phyloP scores from a whole-genome alignment of 495 filamentous ascomycete genomes.

The Xylaria castorea region DNA sequence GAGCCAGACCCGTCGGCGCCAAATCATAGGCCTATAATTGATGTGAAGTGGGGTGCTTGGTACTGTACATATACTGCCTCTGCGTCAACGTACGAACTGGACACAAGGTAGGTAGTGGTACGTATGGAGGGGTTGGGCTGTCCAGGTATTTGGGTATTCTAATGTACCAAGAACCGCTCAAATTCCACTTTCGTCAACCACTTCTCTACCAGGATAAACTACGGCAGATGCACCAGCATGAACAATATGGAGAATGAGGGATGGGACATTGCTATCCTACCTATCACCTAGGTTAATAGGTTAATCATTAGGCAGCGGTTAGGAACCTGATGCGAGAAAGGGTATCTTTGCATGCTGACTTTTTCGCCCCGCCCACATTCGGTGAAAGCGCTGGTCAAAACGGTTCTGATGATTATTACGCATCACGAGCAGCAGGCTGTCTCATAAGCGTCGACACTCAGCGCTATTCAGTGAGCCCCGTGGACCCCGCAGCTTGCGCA shows the following conservation, averaged over 20 bases:
- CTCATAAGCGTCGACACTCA: background rate
- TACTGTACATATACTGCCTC: background rate
- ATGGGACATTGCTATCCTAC: background rate
- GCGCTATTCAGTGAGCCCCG: background rate
- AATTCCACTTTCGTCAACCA: conserved; percentile 13
- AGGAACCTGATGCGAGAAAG: conserved; percentile 1
- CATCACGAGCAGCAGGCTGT: conserved; percentile 24
- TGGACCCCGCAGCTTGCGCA: conserved; percentile 13
- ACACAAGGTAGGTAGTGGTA: background rate
- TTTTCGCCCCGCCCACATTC: background rate
- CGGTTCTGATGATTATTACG: background rate
- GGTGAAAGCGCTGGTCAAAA: conserved; percentile 10
- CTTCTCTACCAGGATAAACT: background rate
- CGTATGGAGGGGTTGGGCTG: conserved; percentile 12
- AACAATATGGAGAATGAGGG: background rate
- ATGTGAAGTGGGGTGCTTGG: background rate
- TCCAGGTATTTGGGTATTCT: background rate
- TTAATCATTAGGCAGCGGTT: conserved; percentile 17
- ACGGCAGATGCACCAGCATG: background rate
- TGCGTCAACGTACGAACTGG: background rate
- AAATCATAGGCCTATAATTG: background rate
- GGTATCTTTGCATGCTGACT: conserved; percentile 14
- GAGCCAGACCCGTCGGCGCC: background rate
- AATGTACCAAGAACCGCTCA: background rate
- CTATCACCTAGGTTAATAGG: background rate